Percentiles rank a stretch among this genome's conserved stretches.
Conservation (phyloP, 1,139 yeast species). For the Blastobotrys buckinghamii region DNA sequence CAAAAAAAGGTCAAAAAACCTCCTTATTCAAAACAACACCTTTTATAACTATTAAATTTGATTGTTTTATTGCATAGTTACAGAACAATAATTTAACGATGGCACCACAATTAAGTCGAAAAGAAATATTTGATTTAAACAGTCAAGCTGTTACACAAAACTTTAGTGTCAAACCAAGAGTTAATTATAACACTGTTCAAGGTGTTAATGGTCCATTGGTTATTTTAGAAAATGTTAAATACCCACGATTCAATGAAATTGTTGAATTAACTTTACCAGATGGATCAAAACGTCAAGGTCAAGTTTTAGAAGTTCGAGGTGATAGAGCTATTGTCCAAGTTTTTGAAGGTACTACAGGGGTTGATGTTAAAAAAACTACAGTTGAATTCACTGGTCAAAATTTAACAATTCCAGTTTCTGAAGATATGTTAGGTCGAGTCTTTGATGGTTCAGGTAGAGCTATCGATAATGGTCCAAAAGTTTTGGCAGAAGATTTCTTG, state of each 20-base stretch:
- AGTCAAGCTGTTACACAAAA: constrained; percentile 81
- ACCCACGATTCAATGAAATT: constrained; percentile 93
- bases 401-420: constrained; percentile 90
- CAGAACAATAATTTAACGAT: no score
- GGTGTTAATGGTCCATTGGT: constrained; percentile 99
- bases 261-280: constrained; percentile 95
- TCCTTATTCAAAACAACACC: constrained; percentile 1
- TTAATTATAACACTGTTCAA: constrained; percentile 91
- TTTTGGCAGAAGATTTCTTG: constrained; percentile 95
- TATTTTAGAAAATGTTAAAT: constrained; percentile 90
- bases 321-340: constrained; percentile 97
- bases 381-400: constrained; percentile 96
- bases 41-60: neutral
- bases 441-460: constrained; percentile 99
- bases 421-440: constrained; percentile 95
- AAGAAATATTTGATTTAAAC: constrained; percentile 17
- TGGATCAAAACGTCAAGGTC: constrained; percentile 92
- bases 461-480: constrained; percentile 96
- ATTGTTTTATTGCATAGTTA: no score
- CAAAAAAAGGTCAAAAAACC: no score
- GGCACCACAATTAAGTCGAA: constrained; percentile 20
- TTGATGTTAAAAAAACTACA: constrained; percentile 94
- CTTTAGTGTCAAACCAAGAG: constrained; percentile 82
- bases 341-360: constrained; percentile 96
- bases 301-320: constrained; percentile 96